Conservation (phyloP, 2,329 filamentous ascomycete genomes). For the Ceratocystis diversiconidia region DNA sequence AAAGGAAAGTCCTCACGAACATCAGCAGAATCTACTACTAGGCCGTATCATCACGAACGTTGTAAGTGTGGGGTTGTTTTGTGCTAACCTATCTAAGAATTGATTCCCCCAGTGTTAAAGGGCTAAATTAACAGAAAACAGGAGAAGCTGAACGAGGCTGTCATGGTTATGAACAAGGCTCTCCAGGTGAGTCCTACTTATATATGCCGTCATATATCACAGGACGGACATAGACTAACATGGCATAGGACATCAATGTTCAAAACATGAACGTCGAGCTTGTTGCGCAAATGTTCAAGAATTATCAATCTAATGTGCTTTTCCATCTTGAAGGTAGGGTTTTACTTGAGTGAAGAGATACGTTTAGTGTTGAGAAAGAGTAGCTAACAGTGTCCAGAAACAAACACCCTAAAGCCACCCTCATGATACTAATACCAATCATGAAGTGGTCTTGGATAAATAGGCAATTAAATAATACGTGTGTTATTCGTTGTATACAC, state of each 20-base stretch:
- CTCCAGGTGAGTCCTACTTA: conserved; percentile 49
- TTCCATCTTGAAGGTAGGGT: conserved; percentile 84
- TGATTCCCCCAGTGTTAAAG: neutral
- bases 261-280: conserved; percentile 98
- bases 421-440: conserved; percentile 30
- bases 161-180: conserved; percentile 83
- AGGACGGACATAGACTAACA: neutral
- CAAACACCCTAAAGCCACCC: conserved; percentile 69
- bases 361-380: conserved; percentile 13
- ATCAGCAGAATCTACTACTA: conserved; percentile 86
- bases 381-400: conserved; percentile 40
- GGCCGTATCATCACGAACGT: conserved; percentile 96
- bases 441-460: neutral
- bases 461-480: neutral
- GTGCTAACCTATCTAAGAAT: too few species aligned
- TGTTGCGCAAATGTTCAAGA: conserved; percentile 99
- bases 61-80: conserved; percentile 39
- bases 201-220: neutral
- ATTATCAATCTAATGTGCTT: conserved; percentile 94
- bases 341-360: neutral
- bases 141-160: conserved; percentile 95
- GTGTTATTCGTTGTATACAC: neutral
- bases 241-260: conserved; percentile 75
- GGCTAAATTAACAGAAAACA: conserved; percentile 28
- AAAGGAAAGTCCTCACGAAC: conserved; percentile 89